phyloP scores from a whole-genome alignment of 306 rosid species.

The Datisca glomerata region DNA sequence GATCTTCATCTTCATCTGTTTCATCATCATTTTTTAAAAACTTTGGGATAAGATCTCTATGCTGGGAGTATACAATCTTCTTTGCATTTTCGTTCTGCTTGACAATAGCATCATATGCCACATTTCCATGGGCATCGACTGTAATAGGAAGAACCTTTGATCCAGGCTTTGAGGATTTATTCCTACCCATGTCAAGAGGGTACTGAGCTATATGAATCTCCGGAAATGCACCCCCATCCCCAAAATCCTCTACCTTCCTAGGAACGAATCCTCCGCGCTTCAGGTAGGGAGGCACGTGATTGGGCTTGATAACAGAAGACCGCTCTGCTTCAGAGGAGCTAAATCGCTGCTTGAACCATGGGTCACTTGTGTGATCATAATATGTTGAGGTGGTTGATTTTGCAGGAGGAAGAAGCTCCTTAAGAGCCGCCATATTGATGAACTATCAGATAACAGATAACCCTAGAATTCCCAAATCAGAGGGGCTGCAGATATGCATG shows the following conservation, averaged over 20 bases:
- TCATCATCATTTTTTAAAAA: slow-evolving; percentile 46
- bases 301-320: slow-evolving; percentile 27
- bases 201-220: slow-evolving; percentile 89
- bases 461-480: too few species aligned
- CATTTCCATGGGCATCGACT: slow-evolving; percentile 70
- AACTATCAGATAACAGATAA: background rate
- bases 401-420: slow-evolving; percentile 60
- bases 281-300: slow-evolving; percentile 56
- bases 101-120: slow-evolving; percentile 81
- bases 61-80: slow-evolving; percentile 72
- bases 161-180: slow-evolving; percentile 39
- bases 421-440: slow-evolving; percentile 47
- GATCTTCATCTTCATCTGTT: slow-evolving; percentile 37
- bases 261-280: slow-evolving; percentile 81
- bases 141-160: slow-evolving; percentile 69
- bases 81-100: slow-evolving; percentile 71
- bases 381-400: slow-evolving; percentile 43
- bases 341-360: slow-evolving; percentile 87
- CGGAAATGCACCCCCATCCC: slow-evolving; percentile 87
- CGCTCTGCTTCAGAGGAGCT: slow-evolving; percentile 47
- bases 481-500: too few species aligned
- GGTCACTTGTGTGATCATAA: slow-evolving; percentile 73
- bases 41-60: slow-evolving; percentile 60
- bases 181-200: slow-evolving; percentile 81
- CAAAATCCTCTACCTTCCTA: slow-evolving; percentile 65